Evolutionary conservation across 768 basidiomycete species (phyloP).

Genomic region (Podaxis sp.): DNA sequence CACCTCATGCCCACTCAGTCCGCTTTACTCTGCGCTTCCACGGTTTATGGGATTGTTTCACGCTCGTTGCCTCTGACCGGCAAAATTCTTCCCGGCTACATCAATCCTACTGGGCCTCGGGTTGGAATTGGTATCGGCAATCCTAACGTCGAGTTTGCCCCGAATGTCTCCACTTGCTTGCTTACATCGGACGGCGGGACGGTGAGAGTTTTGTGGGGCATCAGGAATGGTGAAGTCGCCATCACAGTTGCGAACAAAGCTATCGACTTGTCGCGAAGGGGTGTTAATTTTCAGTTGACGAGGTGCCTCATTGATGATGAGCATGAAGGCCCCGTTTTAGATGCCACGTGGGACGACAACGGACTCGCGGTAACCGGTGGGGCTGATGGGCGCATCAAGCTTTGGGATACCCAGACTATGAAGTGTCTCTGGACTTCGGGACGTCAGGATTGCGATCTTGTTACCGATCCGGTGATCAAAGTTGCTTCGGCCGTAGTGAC

Average conservation of each 20-base stretch:
- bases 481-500: slow-evolving; percentile 41
- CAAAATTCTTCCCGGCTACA: slow-evolving; percentile 66
- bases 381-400: slow-evolving; percentile 65
- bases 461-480: slow-evolving; percentile 51
- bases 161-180: slow-evolving; percentile 60
- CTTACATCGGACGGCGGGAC: slow-evolving; percentile 64
- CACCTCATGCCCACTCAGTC: slow-evolving; percentile 60
- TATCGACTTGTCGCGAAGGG: slow-evolving; percentile 52
- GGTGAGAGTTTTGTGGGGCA: slow-evolving; percentile 75
- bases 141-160: slow-evolving; percentile 73
- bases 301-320: slow-evolving; percentile 55
- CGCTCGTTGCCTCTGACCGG: slow-evolving; percentile 73
- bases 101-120: slow-evolving; percentile 62
- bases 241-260: slow-evolving; percentile 56
- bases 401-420: slow-evolving; percentile 65
- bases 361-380: slow-evolving; percentile 50
- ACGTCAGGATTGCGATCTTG: slow-evolving; percentile 28
- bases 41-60: slow-evolving; percentile 68
- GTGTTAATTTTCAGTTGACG: slow-evolving; percentile 43
- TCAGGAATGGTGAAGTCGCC: slow-evolving; percentile 63
- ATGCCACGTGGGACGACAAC: slow-evolving; percentile 51
- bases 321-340: slow-evolving; percentile 60
- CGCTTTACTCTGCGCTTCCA: slow-evolving; percentile 60
- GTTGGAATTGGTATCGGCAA: slow-evolving; percentile 66
- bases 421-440: slow-evolving; percentile 67